phyloP scores from a whole-genome alignment of 2,329 filamentous ascomycete species.

The Rasamsonia emersonii region DNA sequence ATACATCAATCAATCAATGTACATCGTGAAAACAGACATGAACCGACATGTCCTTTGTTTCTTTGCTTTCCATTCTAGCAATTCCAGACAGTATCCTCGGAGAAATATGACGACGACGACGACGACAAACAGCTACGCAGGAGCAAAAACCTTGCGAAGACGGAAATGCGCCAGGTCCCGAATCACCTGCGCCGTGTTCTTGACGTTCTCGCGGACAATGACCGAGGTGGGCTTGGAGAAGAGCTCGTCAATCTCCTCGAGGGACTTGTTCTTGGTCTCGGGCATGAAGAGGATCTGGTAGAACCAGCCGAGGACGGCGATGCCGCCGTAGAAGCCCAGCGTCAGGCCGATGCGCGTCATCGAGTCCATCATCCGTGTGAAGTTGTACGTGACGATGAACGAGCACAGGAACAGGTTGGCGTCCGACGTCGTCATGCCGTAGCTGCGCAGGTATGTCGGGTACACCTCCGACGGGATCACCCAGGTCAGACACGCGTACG shows the following conservation, averaged over 20 bases:
- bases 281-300: constrained; percentile 71
- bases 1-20: no score
- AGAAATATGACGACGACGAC: no score
- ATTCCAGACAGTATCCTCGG: no score
- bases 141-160: constrained; percentile 40
- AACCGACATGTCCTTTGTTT: no score
- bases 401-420: constrained; percentile 61
- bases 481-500: constrained; percentile 57
- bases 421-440: constrained; percentile 65
- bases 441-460: constrained; percentile 62
- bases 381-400: constrained; percentile 70
- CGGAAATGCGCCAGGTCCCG: constrained; percentile 37
- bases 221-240: constrained; percentile 56
- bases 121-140: constrained; percentile 8
- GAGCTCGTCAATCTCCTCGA: constrained; percentile 64
- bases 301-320: constrained; percentile 60
- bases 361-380: constrained; percentile 59
- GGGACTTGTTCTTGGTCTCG: constrained; percentile 60
- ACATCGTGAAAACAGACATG: no score
- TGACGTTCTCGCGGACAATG: constrained; percentile 52
- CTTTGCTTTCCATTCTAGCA: no score
- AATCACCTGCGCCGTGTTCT: constrained; percentile 37
- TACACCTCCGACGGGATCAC: constrained; percentile 62
- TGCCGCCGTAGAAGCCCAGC: constrained; percentile 66
- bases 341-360: constrained; percentile 58